Base-by-base conservation (phyloP, 208 protist species). In the Tritrichomonas foetus region DNA sequence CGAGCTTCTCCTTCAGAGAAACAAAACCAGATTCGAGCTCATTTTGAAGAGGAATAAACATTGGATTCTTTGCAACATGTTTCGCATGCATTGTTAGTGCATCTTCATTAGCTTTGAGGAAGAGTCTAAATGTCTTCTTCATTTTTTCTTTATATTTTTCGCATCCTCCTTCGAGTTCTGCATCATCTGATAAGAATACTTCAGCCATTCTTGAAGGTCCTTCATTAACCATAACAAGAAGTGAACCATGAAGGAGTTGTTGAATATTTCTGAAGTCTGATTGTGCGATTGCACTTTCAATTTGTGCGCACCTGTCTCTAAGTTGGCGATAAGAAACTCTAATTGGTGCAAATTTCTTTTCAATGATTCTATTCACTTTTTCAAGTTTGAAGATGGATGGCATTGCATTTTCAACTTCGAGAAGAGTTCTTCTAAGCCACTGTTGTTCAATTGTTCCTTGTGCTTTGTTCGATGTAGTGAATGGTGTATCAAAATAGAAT, bases 401-500 rank as follows among this genome's bases (percentile, higher is more conserved):
- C 44, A 84, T 39, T 30, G 0, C 8, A 33, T 49, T 33, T 55
- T 84, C 44, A 84, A n/a, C 13, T 53, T 13, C 57, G 1, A 89
- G 9, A 11, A 89, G 33, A 39, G 47, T 57, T 57, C 78, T 89
- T 61, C 78, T 25, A 57, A 89, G 14, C 78, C 47, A 89, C 57
- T 89, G 78, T 33, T 25, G 33, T 57, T 53, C 47, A 39, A 89
- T 39, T 61, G 78, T 39, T 1, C 78, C 78, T 39, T 57, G 47
- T 20, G 39, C 3, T 13, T 89, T 27, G 16, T 11, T 57, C 39
- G 9, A 41, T 36, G 22, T 5, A 2, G 47, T 57, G 47, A 89
- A 89, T 39, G 78, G 78, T n/a, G 74, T 53, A 53, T 84, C 74
- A 30, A 84, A 84, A 20, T 33, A 84, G 41, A 84, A 84, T 1